Base-by-base conservation (phyloP, 2,329 filamentous ascomycete species). In the Alternaria postmessia region DNA sequence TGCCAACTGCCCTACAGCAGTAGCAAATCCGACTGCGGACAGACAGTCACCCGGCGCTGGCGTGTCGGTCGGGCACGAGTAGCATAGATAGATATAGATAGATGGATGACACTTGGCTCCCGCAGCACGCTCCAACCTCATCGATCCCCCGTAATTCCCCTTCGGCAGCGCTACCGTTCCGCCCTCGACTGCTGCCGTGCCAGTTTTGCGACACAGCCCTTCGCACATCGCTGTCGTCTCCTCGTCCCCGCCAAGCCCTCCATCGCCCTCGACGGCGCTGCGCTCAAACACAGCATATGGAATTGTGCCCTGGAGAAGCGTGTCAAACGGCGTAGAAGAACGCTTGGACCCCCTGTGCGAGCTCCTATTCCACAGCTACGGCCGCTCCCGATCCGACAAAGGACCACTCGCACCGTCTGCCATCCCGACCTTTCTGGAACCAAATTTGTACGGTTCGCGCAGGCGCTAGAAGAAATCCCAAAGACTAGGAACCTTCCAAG, bases 321-420 rank as follows among this genome's bases (percentile, higher is more conserved):
- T 43, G 38, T 22, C 38, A 51, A 51, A 34, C 41, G 48, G 43
- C 51, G 54, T 44, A 52, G 44, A 39, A 56, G 54, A 39, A 18
- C 54, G 59, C 60, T 59, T 34, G 57, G 61, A 54, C 61, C 30
- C 52, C 16, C 47, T 51, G 52, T 57, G 47, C 53, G 41, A 54
- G 57, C 64, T 64, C 59, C 61, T 62, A 58, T 66, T 62, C 59
- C 57, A 56, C 48, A 46, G 54, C 51, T 20, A 39, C 57, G 59
- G 63, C 63, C 48, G 56, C 62, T 62, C 56, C 54, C 63, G 57
- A 63, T 61, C 61, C 62, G 55, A 63, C 64, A 38, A 48, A 60
- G 53, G 51, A 55, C 53, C 42, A 55, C 32, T 41, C 20, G 55
- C 47, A 53, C 51, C 46, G 44, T 51, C 52, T 56, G 57, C 46